Conservation (phyloP, 2,329 filamentous ascomycete species). For the Diaporthe ampelina region DNA sequence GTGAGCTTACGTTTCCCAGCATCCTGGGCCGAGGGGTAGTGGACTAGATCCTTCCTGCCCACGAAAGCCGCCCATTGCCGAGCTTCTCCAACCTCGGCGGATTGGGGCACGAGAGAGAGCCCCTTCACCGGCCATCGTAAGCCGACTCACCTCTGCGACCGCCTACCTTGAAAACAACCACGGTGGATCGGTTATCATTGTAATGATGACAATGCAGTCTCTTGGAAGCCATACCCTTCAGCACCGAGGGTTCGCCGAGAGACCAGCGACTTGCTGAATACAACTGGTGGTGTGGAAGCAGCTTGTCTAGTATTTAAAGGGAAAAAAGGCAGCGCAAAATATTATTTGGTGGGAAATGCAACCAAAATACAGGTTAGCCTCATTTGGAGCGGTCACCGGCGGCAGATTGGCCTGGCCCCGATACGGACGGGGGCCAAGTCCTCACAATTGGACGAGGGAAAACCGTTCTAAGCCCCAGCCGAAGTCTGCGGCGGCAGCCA, state of each 20-base stretch:
- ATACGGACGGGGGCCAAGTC: not conserved
- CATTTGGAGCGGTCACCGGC: slow-evolving; percentile 27
- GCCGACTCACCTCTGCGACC: slow-evolving; percentile 8
- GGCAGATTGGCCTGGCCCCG: slow-evolving; percentile 17
- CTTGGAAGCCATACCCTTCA: not conserved
- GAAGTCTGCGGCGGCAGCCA: not conserved
- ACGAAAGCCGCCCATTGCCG: slow-evolving; percentile 55
- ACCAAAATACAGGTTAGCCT: slow-evolving; percentile 24
- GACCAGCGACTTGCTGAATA: not conserved
- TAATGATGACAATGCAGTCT: not conserved
- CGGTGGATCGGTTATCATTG: not conserved
- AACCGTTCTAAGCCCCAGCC: not conserved
- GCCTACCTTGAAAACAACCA: slow-evolving; percentile 6
- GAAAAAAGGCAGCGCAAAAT: not conserved
- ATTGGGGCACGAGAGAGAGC: slow-evolving; percentile 19
- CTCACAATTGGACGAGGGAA: not conserved
- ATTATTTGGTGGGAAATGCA: slow-evolving; percentile 21
- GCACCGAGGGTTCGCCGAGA: not conserved
- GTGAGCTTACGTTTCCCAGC: not conserved
- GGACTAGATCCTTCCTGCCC: slow-evolving; percentile 39
- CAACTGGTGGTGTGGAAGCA: not conserved
- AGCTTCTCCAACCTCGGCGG: slow-evolving; percentile 44
- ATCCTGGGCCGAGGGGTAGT: slow-evolving; percentile 35
- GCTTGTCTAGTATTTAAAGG: not conserved
- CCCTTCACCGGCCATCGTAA: not conserved